Conservation (phyloP, 2,329 filamentous ascomycete species). For the Ambrosiella xylebori region DNA sequence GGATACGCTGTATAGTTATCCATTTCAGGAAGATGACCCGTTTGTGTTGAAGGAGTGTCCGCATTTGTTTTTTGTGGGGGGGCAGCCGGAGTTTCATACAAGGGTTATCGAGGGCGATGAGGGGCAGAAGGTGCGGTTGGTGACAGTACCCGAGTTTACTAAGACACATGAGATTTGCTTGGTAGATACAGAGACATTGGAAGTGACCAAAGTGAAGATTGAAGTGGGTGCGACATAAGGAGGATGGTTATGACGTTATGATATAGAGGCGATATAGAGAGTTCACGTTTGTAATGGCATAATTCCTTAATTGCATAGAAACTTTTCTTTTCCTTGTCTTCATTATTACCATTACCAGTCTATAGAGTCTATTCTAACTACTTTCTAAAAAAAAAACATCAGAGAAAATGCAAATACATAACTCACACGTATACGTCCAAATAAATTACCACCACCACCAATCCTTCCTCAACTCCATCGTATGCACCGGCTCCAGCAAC, state of each 20-base stretch:
- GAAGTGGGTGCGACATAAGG: conserved; percentile 13
- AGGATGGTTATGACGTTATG: conserved; percentile 6
- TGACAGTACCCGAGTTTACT: conserved; percentile 71
- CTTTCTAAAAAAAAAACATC: not conserved
- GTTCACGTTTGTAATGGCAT: conserved; percentile 4
- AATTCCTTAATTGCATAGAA: not conserved
- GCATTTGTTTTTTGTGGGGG: conserved; percentile 80
- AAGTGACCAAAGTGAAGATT: conserved; percentile 54
- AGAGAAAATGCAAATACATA: not conserved
- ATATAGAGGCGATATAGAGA: not conserved
- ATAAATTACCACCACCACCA: conserved; percentile 9
- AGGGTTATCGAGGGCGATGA: conserved; percentile 47
- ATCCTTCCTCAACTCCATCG: not conserved
- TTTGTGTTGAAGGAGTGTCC: conserved; percentile 76
- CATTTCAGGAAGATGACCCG: conserved; percentile 84
- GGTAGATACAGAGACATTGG: conserved; percentile 70
- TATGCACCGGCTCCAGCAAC: conserved; percentile 5
- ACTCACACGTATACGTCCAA: not conserved
- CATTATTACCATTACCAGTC: not conserved
- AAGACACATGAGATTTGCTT: conserved; percentile 65
- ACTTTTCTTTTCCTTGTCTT: not conserved
- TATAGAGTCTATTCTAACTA: not conserved
- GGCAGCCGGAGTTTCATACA: conserved; percentile 63
- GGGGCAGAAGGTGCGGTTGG: conserved; percentile 55
- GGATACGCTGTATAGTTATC: conserved; percentile 91